phyloP scores from a whole-genome alignment of 768 basidiomycete species.

The Leccinellum albellum region DNA sequence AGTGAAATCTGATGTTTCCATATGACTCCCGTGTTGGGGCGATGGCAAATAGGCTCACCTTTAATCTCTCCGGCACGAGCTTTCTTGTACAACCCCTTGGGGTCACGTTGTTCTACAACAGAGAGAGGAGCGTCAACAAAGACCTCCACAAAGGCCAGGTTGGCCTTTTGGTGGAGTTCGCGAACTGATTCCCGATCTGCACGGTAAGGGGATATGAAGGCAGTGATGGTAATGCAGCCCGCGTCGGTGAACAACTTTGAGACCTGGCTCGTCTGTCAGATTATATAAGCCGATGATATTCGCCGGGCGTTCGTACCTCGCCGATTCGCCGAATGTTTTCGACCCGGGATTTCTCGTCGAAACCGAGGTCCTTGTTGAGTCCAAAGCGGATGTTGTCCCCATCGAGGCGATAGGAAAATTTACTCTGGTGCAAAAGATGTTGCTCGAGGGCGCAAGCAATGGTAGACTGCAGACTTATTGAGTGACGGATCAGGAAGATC shows the following conservation, averaged over 20 bases:
- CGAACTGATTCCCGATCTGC: conserved; percentile 82
- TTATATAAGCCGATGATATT: conserved; percentile 5
- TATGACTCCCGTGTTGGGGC: conserved; percentile 5
- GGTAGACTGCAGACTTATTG: conserved; percentile 62
- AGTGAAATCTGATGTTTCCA: conserved; percentile 76
- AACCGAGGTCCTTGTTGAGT: conserved; percentile 94
- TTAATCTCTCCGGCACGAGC: conserved; percentile 94
- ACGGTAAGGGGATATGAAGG: conserved; percentile 98
- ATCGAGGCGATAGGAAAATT: conserved; percentile 88
- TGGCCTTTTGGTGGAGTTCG: conserved; percentile 68
- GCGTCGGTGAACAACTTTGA: conserved; percentile 92
- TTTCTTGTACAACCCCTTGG: conserved; percentile 97
- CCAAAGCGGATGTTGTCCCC: conserved; percentile 96
- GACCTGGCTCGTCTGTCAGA: conserved; percentile 51
- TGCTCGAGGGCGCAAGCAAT: conserved; percentile 97
- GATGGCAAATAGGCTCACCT: conserved; percentile 46
- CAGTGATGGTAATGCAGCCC: conserved; percentile 81
- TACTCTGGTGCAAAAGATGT: conserved; percentile 81
- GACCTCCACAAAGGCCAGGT: conserved; percentile 87
- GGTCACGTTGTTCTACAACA: conserved; percentile 89
- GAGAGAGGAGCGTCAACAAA: conserved; percentile 89
- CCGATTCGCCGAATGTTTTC: conserved; percentile 97
- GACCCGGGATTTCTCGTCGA: conserved; percentile 85
- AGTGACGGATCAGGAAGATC: background rate
- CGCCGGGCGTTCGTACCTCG: conserved; percentile 53